Conservation (phyloP, 169 alveolate genomes). For the Eimeria maxima region DNA sequence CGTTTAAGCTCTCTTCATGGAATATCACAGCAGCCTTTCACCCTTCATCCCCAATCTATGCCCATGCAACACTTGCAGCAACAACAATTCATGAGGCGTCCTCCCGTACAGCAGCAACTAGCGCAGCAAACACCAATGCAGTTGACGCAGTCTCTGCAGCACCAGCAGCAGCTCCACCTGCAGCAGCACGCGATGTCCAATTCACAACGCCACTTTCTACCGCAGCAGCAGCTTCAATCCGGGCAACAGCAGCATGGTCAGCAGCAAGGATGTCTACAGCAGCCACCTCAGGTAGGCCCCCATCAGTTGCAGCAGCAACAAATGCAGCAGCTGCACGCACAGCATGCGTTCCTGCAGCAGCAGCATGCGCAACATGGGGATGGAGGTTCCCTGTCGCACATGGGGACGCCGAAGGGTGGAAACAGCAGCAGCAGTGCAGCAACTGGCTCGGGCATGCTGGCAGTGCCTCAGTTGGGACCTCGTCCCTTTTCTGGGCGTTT, state of each 20-base stretch:
- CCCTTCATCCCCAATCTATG: conserved; percentile 26
- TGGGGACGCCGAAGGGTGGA: conserved; percentile 33
- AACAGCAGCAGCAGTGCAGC: conserved; percentile 40
- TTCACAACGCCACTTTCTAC: conserved; percentile 46
- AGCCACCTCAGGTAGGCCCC: conserved; percentile 9
- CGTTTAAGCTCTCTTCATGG: conserved; percentile 11
- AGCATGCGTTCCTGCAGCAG: conserved; percentile 38
- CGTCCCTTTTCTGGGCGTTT: conserved; percentile 14
- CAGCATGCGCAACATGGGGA: conserved; percentile 50
- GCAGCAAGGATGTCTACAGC: conserved; percentile 34
- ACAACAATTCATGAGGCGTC: conserved; percentile 25
- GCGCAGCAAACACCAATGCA: conserved; percentile 35
- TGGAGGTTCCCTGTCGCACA: not conserved
- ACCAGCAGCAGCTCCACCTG: conserved; percentile 51
- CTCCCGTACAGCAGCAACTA: conserved; percentile 49
- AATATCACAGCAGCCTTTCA: conserved; percentile 37
- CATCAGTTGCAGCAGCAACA: conserved; percentile 69
- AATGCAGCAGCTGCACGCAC: conserved; percentile 42
- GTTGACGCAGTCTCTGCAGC: conserved; percentile 11
- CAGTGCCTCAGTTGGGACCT: not conserved
- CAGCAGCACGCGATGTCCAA: conserved; percentile 31
- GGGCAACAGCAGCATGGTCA: conserved; percentile 59
- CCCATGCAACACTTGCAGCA: conserved; percentile 59
- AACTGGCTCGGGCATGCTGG: conserved; percentile 54
- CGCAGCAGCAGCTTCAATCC: conserved; percentile 57